Conservation (phyloP, 2,329 filamentous ascomycete species). For the Aspergillus tubingensis region DNA sequence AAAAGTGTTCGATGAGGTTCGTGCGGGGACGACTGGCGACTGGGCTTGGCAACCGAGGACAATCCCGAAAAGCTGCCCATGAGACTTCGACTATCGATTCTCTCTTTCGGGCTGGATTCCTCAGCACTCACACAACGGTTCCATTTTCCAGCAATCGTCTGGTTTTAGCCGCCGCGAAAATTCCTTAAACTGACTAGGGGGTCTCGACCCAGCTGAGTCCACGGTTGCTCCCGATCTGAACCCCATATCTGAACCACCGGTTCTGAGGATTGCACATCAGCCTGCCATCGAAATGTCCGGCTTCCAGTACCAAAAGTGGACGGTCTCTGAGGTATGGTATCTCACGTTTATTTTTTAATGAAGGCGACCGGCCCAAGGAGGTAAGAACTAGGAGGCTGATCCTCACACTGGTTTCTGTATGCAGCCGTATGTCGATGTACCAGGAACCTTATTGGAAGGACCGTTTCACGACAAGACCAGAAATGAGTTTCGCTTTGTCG, state of each 20-base stretch:
- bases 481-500: constrained; percentile 52
- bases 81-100: background rate
- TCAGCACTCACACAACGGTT: constrained; percentile 4
- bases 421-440: constrained; percentile 43
- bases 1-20: constrained; percentile 10
- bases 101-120: background rate
- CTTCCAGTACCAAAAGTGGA: constrained; percentile 49
- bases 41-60: constrained; percentile 10
- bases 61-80: background rate
- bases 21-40: constrained; percentile 3
- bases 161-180: background rate
- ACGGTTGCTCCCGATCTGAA: constrained; percentile 5
- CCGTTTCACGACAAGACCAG: constrained; percentile 41
- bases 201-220: constrained; percentile 2
- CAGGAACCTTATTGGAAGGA: constrained; percentile 44
- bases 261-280: background rate
- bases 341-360: background rate
- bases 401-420: constrained; percentile 12
- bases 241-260: constrained; percentile 3
- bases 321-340: constrained; percentile 46
- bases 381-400: background rate
- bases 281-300: constrained; percentile 29
- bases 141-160: background rate
- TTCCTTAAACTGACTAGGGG: constrained; percentile 1
- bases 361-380: background rate